A percentile compares a stretch with the other conserved stretches of the same genome.
Conservation (phyloP, 805 yeast species). For the Zygosaccharomyces kombuchaensis region DNA sequence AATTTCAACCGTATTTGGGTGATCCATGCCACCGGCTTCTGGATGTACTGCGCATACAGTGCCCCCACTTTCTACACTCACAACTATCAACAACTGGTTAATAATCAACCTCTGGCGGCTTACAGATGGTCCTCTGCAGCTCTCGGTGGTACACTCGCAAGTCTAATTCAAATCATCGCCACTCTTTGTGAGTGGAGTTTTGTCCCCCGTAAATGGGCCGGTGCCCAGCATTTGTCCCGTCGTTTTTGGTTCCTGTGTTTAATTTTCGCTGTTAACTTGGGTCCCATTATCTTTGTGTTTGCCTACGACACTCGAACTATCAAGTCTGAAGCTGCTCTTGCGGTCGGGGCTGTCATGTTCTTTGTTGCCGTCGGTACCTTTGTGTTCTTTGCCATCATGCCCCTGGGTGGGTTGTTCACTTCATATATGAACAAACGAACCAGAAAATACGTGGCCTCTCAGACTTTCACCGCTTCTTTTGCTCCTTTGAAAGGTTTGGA, state of each 20-base stretch:
- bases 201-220: conserved; percentile 98
- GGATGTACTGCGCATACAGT: conserved; percentile 94
- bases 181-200: conserved; percentile 91
- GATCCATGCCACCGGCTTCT: conserved; percentile 80
- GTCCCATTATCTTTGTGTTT: conserved; percentile 81
- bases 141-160: conserved; percentile 86
- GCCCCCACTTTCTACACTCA: conserved; percentile 88
- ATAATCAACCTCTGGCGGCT: conserved; percentile 86
- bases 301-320: conserved; percentile 68
- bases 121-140: conserved; percentile 92
- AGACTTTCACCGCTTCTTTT: conserved; percentile 92
- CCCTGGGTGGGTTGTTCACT: conserved; percentile 93
- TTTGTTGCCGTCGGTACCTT: conserved; percentile 82
- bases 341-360: conserved; percentile 81
- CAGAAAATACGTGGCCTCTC: conserved; percentile 87
- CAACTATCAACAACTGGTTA: conserved; percentile 74
- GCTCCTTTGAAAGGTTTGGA: conserved; percentile 78
- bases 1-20: conserved; percentile 99
- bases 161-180: conserved; percentile 75
- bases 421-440: conserved; percentile 83
- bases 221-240: conserved; percentile 94
- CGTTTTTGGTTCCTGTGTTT: conserved; percentile 71
- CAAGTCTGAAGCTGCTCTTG: conserved; percentile 66
- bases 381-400: conserved; percentile 88
- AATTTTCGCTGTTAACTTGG: conserved; percentile 68